Base-by-base conservation (phyloP, 495 filamentous ascomycete species). In the Tuber magnatum region DNA sequence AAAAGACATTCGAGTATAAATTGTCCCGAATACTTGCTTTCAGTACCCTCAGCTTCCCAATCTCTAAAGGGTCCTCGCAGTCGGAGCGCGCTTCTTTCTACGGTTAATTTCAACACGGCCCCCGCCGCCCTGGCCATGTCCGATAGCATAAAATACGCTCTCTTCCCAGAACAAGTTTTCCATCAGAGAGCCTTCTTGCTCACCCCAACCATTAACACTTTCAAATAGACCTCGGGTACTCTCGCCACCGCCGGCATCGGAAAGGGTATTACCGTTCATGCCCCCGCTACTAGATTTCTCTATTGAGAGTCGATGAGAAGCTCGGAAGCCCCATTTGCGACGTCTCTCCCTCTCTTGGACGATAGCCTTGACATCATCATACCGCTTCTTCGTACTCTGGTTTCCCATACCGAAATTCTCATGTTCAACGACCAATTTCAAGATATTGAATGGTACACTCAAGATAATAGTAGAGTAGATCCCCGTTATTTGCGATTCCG, bases 111-210 rank as follows among this genome's bases (percentile, higher is more conserved):
- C 80, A 68, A 81, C 75, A 20, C 28, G 56, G 14, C 56, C 32
- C 28, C 28, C 56, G n/a, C 80, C 76, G 41, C 72, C 73, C 48
- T 77, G 80, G 20, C 80, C 80, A 22, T 81, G 80, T 4, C 80
- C 80, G 75, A 81, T 81, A 46, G 80, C 79, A 9, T 74, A 79
- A n/a, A 81, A 72, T 28, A 72, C 79, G 73, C 80, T 81, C 61
- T 81, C 80, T 65, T 81, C 80, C 80, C 80, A 81, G 32, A 73
- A 72, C 46, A 81, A 69, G 24, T 79, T 70, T 51, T 81, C 80
- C 4, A 42, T 38, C 48, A 74, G 74, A 1, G 68, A 44, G 1
- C 42, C 71, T 51, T 71, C 69, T 38, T 75, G 74, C 16, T 70
- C 72, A 41, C 24, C 28, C 12, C 28, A 65, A 35, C 28, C 28